phyloP scores from a whole-genome alignment of 2,329 filamentous ascomycete genomes.

The Cladorrhinum sp. region DNA sequence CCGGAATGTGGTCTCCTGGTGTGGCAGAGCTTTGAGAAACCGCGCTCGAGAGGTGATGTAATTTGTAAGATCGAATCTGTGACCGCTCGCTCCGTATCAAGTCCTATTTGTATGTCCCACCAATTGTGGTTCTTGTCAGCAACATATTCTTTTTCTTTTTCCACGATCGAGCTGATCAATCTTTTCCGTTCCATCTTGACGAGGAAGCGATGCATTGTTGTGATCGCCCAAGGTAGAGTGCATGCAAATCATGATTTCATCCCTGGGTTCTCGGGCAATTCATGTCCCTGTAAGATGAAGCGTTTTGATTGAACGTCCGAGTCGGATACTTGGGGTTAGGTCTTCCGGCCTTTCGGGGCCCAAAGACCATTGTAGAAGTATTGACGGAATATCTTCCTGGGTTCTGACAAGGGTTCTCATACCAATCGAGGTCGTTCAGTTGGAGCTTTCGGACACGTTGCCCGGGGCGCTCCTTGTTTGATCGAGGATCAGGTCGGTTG shows the following conservation, averaged over 20 bases:
- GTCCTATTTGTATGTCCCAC: conserved; percentile 21
- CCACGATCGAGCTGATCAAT: background rate
- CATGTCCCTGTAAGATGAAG: background rate
- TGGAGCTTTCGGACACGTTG: conserved; percentile 89
- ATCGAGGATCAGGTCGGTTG: conserved; percentile 53
- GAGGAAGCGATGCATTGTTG: background rate
- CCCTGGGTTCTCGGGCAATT: conserved; percentile 16
- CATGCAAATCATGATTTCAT: conserved; percentile 27
- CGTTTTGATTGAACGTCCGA: background rate
- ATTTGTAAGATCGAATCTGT: conserved; percentile 8
- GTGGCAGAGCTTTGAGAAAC: background rate
- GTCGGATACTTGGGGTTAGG: conserved; percentile 3
- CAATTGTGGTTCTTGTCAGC: conserved; percentile 16
- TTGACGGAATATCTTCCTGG: conserved; percentile 3
- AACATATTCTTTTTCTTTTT: background rate
- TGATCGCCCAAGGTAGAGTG: conserved; percentile 12
- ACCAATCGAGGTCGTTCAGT: conserved; percentile 97
- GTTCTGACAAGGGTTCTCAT: conserved; percentile 51
- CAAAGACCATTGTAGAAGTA: background rate
- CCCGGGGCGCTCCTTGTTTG: conserved; percentile 62
- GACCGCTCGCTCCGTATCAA: conserved; percentile 13
- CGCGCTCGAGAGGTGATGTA: background rate
- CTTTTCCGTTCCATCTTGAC: background rate
- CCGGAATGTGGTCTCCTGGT: background rate
- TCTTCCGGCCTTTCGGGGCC: background rate